phyloP scores from a whole-genome alignment of 2,329 filamentous ascomycete species.

The Talaromyces amestolkiae region DNA sequence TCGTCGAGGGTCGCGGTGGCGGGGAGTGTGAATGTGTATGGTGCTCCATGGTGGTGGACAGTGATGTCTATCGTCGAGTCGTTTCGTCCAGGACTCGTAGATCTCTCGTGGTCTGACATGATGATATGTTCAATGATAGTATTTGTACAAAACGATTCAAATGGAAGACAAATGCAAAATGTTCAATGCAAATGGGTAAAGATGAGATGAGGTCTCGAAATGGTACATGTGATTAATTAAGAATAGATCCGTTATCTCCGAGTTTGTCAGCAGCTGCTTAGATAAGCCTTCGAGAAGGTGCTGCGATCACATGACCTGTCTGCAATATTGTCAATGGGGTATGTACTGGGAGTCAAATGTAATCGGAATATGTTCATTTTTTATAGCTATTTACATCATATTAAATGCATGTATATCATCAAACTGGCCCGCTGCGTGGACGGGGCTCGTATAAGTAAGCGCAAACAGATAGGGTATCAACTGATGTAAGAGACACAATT shows the following conservation, averaged over 20 bases:
- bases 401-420: not conserved
- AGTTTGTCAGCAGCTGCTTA: slow-evolving; percentile 8
- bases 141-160: not conserved
- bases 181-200: not conserved
- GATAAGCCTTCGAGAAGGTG: slow-evolving; percentile 12
- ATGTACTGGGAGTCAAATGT: too few relatives aligned
- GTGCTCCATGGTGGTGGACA: slow-evolving; percentile 55
- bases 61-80: slow-evolving; percentile 26
- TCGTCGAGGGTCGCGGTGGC: slow-evolving; percentile 51
- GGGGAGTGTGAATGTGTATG: slow-evolving; percentile 49
- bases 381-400: not conserved
- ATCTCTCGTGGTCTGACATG: slow-evolving; percentile 4
- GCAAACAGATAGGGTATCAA: not conserved
- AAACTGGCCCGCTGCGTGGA: not conserved
- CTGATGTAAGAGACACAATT: not conserved
- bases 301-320: not conserved
- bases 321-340: not conserved
- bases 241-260: slow-evolving; percentile 9
- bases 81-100: not conserved
- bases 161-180: not conserved
- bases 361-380: not conserved
- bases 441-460: not conserved
- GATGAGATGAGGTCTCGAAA: not conserved
- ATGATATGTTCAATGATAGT: not conserved
- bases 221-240: not conserved